Evolutionary conservation across 2,329 filamentous ascomycete genomes (phyloP).

Genomic region (Didymella keratinophila): DNA sequence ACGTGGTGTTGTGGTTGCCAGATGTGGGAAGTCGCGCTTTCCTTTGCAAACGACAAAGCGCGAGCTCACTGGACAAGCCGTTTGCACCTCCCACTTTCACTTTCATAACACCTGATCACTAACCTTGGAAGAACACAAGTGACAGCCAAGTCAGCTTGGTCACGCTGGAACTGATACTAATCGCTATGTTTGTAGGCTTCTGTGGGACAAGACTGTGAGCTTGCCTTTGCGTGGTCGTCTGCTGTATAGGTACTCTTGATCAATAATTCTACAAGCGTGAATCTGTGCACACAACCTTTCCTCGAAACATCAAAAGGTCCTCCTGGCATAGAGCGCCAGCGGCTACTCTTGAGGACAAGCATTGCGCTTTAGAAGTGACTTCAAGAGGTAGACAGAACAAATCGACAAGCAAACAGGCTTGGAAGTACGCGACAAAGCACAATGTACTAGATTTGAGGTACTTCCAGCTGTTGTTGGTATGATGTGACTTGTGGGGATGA

Average conservation of each 20-base stretch:
- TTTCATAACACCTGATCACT: neutral
- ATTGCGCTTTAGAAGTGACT: too few relatives aligned
- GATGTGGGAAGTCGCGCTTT: neutral
- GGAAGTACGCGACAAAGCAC: neutral
- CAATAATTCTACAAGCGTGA: neutral
- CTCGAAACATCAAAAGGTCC: neutral
- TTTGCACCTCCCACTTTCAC: conserved; percentile 17
- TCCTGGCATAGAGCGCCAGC: neutral
- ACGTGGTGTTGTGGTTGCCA: conserved; percentile 5
- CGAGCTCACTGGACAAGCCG: neutral
- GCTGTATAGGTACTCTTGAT: neutral
- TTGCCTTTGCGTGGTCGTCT: neutral
- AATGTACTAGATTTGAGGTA: too few relatives aligned
- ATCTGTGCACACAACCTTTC: neutral
- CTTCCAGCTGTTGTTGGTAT: too few relatives aligned
- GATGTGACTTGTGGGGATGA: neutral
- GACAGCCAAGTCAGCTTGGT: too few relatives aligned
- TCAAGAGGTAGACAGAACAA: too few relatives aligned
- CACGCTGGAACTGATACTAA: neutral
- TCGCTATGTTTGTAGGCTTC: neutral
- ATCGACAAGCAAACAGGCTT: neutral
- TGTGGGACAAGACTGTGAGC: neutral
- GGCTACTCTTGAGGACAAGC: neutral
- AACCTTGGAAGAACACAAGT: too few relatives aligned
- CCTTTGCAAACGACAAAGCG: conserved; percentile 1